A percentile compares a stretch with the other conserved stretches of the same genome.
phyloP scores from a whole-genome alignment of 2,329 filamentous ascomycete species.

The Talaromyces marneffei region DNA sequence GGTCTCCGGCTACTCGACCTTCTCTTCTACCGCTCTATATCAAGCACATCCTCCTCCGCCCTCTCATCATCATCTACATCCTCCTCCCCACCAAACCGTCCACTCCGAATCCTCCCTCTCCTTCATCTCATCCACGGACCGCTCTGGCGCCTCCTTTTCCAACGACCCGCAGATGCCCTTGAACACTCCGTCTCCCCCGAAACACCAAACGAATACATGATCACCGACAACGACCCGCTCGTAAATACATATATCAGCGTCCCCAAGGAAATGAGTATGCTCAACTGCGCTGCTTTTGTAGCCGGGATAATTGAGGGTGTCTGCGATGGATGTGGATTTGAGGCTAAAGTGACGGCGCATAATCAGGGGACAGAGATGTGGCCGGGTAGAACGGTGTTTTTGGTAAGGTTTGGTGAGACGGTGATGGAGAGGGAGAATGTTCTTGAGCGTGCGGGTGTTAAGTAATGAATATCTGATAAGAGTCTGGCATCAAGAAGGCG shows the following conservation, averaged over 20 bases:
- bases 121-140: conserved; percentile 93
- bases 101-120: conserved; percentile 81
- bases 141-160: conserved; percentile 88
- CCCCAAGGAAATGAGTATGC: conserved; percentile 88
- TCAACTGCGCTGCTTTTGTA: conserved; percentile 94
- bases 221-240: conserved; percentile 94
- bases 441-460: conserved; percentile 56
- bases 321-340: conserved; percentile 87
- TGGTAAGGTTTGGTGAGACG: conserved; percentile 86
- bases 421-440: conserved; percentile 88
- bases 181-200: conserved; percentile 78
- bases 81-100: conserved; percentile 65
- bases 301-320: conserved; percentile 93
- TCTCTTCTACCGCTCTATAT: conserved; percentile 77
- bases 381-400: conserved; percentile 92
- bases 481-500: background rate
- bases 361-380: conserved; percentile 73
- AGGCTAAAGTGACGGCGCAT: conserved; percentile 84
- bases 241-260: conserved; percentile 93
- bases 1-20: conserved; percentile 93
- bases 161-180: conserved; percentile 81
- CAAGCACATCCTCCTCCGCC: conserved; percentile 75
- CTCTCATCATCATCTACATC: conserved; percentile 66
- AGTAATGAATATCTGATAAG: conserved; percentile 25
- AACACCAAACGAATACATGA: conserved; percentile 96